phyloP scores from a whole-genome alignment of 1,284 basidiomycete species.

The Leccinum subrobustum region DNA sequence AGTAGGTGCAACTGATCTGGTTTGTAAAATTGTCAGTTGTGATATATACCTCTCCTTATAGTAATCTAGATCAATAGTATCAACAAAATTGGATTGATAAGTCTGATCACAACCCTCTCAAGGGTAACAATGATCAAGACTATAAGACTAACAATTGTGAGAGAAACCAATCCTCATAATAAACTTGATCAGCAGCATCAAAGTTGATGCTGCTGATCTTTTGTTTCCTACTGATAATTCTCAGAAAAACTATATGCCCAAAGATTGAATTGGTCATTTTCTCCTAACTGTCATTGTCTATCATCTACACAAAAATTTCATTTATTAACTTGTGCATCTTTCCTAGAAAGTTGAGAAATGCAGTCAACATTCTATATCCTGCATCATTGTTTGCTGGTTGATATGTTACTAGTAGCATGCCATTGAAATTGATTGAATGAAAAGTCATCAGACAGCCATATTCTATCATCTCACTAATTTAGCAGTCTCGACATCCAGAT shows the following conservation, averaged over 20 bases:
- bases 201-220: not conserved
- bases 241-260: no score
- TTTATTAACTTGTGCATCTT: not conserved
- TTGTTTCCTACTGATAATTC: no score
- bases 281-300: no score
- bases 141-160: not conserved
- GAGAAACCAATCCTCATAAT: no score
- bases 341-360: not conserved
- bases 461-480: no score
- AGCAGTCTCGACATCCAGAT: no score
- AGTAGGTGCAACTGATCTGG: not conserved
- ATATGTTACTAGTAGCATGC: not conserved
- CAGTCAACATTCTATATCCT: not conserved
- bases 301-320: not conserved
- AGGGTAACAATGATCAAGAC: not conserved
- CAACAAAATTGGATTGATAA: not conserved
- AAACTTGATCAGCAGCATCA: not conserved
- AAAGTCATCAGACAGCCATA: not conserved
- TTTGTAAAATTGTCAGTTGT: not conserved
- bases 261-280: no score
- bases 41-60: not conserved
- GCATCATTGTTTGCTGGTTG: not conserved
- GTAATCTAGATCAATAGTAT: not conserved
- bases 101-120: not conserved
- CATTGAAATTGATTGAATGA: not conserved